A percentile compares a stretch with the other conserved stretches of the same genome.
These are phyloP conservation scores for Ceriops tagal DNA, from an alignment of 345 rosid species.

Conservation along the genomic window DNA sequence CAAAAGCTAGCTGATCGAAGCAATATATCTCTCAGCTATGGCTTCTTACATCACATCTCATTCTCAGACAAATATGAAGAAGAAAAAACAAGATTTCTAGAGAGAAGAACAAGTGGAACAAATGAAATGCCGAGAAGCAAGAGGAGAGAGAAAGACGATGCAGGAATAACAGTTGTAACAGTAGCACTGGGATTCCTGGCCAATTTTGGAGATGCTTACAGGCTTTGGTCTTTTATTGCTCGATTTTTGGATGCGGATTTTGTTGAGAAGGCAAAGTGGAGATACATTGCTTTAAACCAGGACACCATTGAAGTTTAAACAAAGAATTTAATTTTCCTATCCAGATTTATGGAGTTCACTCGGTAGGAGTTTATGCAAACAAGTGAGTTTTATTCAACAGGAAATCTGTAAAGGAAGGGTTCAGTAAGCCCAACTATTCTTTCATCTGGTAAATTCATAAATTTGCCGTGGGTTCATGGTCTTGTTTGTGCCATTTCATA, in stretches of 20 bases:
- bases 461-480: slow-evolving; percentile 6
- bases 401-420: background rate
- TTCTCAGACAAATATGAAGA: slow-evolving; percentile 58
- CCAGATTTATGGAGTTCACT: background rate
- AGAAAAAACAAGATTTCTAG: slow-evolving; percentile 47
- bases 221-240: slow-evolving; percentile 82
- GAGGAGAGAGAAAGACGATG: slow-evolving; percentile 36
- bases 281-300: slow-evolving; percentile 65
- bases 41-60: slow-evolving; percentile 58
- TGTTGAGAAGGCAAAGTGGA: slow-evolving; percentile 78
- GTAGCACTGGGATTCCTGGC: slow-evolving; percentile 76
- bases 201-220: slow-evolving; percentile 72
- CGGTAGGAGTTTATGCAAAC: slow-evolving; percentile 1
- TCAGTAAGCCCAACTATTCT: background rate
- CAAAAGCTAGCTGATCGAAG: slow-evolving; percentile 84
- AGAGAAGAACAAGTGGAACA: slow-evolving; percentile 36
- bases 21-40: slow-evolving; percentile 66
- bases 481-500: background rate
- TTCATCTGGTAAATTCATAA: slow-evolving; percentile 1
- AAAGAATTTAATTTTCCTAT: slow-evolving; percentile 5
- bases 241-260: slow-evolving; percentile 87
- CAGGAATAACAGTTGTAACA: slow-evolving; percentile 61
- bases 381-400: background rate
- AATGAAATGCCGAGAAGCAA: slow-evolving; percentile 23
- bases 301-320: slow-evolving; percentile 55